These are phyloP conservation scores for Podaxis sp. DNA, from an alignment of 768 basidiomycete species.

Conservation along the genomic window DNA sequence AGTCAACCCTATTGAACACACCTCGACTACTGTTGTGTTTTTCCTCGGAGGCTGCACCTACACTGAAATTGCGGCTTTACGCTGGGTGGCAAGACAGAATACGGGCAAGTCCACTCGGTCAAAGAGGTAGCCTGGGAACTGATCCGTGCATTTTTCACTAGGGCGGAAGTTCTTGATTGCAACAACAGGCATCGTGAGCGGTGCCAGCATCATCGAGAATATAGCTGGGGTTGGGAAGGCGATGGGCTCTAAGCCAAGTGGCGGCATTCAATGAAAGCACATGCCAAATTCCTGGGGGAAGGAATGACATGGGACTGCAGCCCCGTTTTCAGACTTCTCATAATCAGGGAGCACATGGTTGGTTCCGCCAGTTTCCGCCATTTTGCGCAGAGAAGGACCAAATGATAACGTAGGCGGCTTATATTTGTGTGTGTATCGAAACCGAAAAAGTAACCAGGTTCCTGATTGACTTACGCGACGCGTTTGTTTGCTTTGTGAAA, in stretches of 20 bases:
- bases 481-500: conserved; percentile 44
- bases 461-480: conserved; percentile 43
- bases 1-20: conserved; percentile 39
- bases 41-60: conserved; percentile 98
- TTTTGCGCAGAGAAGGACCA: conserved; percentile 28
- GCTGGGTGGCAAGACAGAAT: conserved; percentile 89
- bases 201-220: conserved; percentile 68
- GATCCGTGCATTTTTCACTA: conserved; percentile 28
- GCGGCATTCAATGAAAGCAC: conserved; percentile 12
- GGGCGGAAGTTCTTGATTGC: conserved; percentile 88
- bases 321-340: conserved; percentile 20
- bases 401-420: conserved; percentile 23
- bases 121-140: conserved; percentile 18
- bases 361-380: conserved; percentile 21
- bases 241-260: conserved; percentile 18
- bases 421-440: conserved; percentile 14
- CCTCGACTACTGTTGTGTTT: conserved; percentile 88
- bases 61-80: conserved; percentile 92
- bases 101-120: conserved; percentile 50
- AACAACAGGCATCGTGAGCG: conserved; percentile 89
- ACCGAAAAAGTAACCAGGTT: conserved; percentile 19
- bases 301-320: conserved; percentile 13
- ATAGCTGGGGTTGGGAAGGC: conserved; percentile 41
- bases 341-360: conserved; percentile 29
- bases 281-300: conserved; percentile 5